Evolutionary conservation across 2,329 filamentous ascomycete genomes (phyloP), one percentile per base, ranked within the genome.

Genomic region (Cladophialophora yegresii): DNA sequence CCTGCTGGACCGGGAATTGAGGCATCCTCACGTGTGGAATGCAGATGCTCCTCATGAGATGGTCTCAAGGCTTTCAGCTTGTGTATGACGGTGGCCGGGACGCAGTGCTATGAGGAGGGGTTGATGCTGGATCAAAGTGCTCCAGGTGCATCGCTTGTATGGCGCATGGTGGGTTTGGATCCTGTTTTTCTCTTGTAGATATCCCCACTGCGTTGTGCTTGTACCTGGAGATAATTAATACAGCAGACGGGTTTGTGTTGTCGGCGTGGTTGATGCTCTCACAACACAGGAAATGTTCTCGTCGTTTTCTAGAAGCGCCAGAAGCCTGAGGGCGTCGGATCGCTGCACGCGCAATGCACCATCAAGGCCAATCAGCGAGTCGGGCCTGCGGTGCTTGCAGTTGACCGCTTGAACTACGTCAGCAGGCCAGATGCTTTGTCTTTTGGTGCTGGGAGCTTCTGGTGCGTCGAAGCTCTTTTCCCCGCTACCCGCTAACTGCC

Each of bases 131-230:
- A 16, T 23, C 22, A n/a, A 43, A 8, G 54, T 56, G 13, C 28
- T 40, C 32, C 58, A 45, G 60, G 20, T 64, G 66, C 66, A 68
- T 68, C 63, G 66, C 66, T 54, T 32, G 51, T 32, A 54, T 43
- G 66, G 66, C 63, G 66, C 66, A 63, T 61, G 60, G 63, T 54
- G 62, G 49, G 58, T 59, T 63, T 66, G 66, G 62, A 66, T 59
- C 64, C 63, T 32, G 51, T n/a, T 33, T 54, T 65, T 65, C 59
- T 68, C 62, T 67, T 67, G 62, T 67, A 69, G 67, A 69, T 69
- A 69, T 67, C 67, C 67, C 67, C 67, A 64, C 60, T 65, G 55
- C 45, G 65, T 63, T 69, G 54, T 62, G 62, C 54, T 66, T 62
- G 26, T 40, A 64, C 58, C 66, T 23, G 58, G 49, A 61, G 58